These are phyloP conservation scores for Cyberlindnera galapagoensis DNA, from an alignment of 805 yeast genomes.

Conservation along the genomic window DNA sequence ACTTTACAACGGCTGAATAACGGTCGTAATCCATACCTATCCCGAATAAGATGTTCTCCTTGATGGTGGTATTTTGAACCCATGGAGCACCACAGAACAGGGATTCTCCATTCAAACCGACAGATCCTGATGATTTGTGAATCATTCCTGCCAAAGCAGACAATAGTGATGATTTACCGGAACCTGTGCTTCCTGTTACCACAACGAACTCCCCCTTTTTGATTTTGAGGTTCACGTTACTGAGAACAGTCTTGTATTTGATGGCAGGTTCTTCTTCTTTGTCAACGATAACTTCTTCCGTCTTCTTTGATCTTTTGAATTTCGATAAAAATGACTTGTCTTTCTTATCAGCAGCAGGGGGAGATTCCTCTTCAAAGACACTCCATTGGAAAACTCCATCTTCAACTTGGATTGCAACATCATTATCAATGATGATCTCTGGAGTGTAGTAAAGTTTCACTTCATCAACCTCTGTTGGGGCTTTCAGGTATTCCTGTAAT, in stretches of 20 bases:
- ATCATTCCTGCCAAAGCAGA: constrained; percentile 67
- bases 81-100: constrained; percentile 63
- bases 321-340: constrained; percentile 12
- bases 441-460: constrained; percentile 28
- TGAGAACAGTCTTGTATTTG: constrained; percentile 20
- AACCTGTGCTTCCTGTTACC: constrained; percentile 74
- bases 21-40: constrained; percentile 38
- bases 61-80: constrained; percentile 74
- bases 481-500: constrained; percentile 43
- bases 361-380: constrained; percentile 26
- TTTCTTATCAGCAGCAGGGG: not conserved
- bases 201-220: constrained; percentile 65
- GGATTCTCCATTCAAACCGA: constrained; percentile 46
- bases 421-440: constrained; percentile 5
- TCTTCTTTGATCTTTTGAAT: constrained; percentile 3
- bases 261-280: constrained; percentile 2
- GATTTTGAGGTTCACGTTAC: constrained; percentile 43
- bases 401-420: constrained; percentile 40
- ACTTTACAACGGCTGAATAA: constrained; percentile 49
- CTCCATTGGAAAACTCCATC: constrained; percentile 66
- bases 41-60: constrained; percentile 70
- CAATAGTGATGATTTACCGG: constrained; percentile 71
- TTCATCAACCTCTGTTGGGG: constrained; percentile 36
- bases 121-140: constrained; percentile 39
- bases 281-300: constrained; percentile 8